Percentiles rank a stretch among this genome's conserved stretches.
Evolutionary conservation across 2,329 filamentous ascomycete species (phyloP).

Genomic region (Piedraia hortae): DNA sequence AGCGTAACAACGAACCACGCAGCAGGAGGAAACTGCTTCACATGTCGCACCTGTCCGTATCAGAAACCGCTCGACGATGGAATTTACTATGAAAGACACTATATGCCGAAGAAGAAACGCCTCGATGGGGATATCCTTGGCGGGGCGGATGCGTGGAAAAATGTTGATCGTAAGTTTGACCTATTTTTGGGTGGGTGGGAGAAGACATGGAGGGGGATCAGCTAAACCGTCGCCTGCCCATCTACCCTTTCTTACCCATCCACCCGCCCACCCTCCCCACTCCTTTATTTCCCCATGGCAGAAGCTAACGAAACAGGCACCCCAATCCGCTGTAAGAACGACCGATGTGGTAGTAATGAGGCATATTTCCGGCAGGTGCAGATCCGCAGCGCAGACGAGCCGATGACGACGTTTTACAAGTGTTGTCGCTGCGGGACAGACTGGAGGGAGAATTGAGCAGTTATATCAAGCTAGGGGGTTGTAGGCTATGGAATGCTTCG

Average conservation of each 20-base stretch:
- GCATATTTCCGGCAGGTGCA: conserved; percentile 93
- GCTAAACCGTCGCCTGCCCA: conserved; percentile 1
- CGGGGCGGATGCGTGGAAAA: conserved; percentile 52
- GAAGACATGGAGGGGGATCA: not conserved
- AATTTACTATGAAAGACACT: conserved; percentile 57
- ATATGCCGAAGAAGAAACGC: conserved; percentile 61
- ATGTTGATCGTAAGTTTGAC: not conserved
- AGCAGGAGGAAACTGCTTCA: conserved; percentile 44
- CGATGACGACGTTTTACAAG: conserved; percentile 90
- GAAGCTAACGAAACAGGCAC: conserved; percentile 1
- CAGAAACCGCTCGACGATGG: conserved; percentile 54
- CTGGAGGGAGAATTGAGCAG: conserved; percentile 17
- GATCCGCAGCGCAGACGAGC: conserved; percentile 93
- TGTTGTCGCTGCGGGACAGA: conserved; percentile 19
- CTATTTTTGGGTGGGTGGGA: not conserved
- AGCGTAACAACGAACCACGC: conserved; percentile 27
- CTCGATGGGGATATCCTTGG: conserved; percentile 79
- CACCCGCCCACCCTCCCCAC: not conserved
- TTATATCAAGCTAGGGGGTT: no score
- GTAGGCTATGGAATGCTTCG: no score
- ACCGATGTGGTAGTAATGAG: conserved; percentile 53
- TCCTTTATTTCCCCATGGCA: not conserved
- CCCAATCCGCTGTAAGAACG: conserved; percentile 51
- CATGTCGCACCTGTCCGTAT: conserved; percentile 89
- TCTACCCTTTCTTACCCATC: not conserved